Base-by-base conservation (phyloP, 1,284 basidiomycete species). In the Sanghuangporus baumii region DNA sequence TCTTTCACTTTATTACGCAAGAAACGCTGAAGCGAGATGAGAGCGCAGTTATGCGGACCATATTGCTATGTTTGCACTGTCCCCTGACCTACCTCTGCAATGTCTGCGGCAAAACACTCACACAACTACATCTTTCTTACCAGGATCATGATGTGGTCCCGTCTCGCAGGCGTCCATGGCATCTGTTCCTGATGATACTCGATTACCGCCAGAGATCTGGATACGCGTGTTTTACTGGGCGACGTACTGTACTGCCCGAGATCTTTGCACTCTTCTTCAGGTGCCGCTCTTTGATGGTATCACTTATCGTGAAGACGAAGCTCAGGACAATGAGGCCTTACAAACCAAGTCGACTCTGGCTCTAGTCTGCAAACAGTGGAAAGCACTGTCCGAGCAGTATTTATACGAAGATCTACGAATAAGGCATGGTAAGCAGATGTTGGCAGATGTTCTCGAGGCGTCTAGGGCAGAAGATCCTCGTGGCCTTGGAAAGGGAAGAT, bases 371-470 rank as follows among this genome's bases (percentile, higher is more conserved):
- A 48, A 14, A 36, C 8, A 46, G 20, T 60, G 57, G 58, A n/a
- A 18, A 18, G 8, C 26, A 14, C 51, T 60, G 43, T 54, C 58
- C 6, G 43, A 59, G 16, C 51, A 50, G 34, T 62, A 34, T 37
- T 36, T 60, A 23, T 60, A 60, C 23, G 62, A 64, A 40, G 62
- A 64, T 60, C 23, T 64, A 14, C 52, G 51, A 14, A 34, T 64
- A 6, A 51, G 58, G 18, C 52, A 64, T 48, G 58, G 41, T 6
- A 36, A 50, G 36, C 12, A 16, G 3, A 36, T 46, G 14, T 52
- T 64, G 38, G 58, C 62, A 3, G 58, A 55, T 18, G 18, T 48
- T 14, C 54, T 60, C 18, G 62, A 56, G 26, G 20, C 1, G 9
- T 55, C 58, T 14, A 38, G 34, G 31, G 18, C 20, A 38, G 31